Conservation (phyloP, 768 basidiomycete genomes). For the Hypsizygus marmoreus region DNA sequence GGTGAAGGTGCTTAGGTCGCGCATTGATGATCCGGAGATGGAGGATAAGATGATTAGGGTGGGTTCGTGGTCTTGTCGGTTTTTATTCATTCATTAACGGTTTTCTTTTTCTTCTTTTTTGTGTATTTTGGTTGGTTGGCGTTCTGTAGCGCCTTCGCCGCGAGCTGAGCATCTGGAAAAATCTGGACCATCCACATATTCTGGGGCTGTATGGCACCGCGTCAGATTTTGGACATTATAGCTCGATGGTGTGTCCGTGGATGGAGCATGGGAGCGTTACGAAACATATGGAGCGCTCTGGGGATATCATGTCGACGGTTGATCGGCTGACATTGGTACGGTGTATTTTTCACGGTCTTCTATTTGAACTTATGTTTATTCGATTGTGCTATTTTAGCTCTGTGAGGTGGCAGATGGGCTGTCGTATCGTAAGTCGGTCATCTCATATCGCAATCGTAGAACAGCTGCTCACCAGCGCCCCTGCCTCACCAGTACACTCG, state of each 20-base stretch:
- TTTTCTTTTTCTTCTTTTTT: not conserved
- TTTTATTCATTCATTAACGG: too few species aligned
- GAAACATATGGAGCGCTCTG: conserved; percentile 37
- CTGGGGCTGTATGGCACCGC: conserved; percentile 36
- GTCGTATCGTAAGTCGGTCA: conserved; percentile 32
- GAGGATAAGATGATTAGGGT: conserved; percentile 34
- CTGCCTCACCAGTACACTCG: conserved; percentile 34
- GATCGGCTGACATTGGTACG: conserved; percentile 38
- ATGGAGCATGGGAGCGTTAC: conserved; percentile 38
- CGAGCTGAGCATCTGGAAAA: conserved; percentile 40
- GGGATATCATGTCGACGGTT: conserved; percentile 34
- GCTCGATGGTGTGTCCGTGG: conserved; percentile 44
- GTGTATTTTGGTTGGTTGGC: not conserved
- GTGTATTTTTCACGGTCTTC: not conserved
- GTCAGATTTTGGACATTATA: conserved; percentile 38
- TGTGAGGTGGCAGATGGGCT: conserved; percentile 41
- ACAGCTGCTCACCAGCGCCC: not conserved
- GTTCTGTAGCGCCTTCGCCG: conserved; percentile 30
- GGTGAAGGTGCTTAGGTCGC: conserved; percentile 40
- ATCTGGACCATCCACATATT: conserved; percentile 40
- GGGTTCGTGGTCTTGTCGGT: too few species aligned
- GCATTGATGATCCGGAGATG: conserved; percentile 30
- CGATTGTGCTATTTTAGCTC: conserved; percentile 27
- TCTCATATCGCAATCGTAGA: not conserved
- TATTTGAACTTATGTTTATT: not conserved